Percentiles rank a stretch among this genome's conserved stretches.
These are phyloP conservation scores for Vigna trinervia DNA, from an alignment of 306 rosid genomes.

Conservation along the genomic window DNA sequence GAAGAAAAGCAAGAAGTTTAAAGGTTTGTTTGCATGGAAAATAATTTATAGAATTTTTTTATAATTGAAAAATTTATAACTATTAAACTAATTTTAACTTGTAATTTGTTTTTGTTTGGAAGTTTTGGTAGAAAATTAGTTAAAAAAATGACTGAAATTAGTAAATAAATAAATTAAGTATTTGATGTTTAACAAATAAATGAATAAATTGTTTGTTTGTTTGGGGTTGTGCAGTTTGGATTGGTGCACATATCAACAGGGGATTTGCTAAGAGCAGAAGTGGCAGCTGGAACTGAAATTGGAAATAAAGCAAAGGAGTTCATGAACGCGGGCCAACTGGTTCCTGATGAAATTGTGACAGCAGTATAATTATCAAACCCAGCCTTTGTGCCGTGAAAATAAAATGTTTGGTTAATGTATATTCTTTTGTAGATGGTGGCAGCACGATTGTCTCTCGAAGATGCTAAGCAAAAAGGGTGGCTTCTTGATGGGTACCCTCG, in stretches of 20 bases:
- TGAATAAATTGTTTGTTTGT: too few species aligned
- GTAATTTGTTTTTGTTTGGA: too few species aligned
- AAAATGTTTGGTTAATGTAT: conserved; percentile 3
- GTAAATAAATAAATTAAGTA: too few species aligned
- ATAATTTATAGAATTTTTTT: too few species aligned
- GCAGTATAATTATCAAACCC: conserved; percentile 54
- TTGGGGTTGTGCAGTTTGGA: conserved; percentile 66
- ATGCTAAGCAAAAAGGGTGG: conserved; percentile 85
- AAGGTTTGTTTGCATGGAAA: too few species aligned
- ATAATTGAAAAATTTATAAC: too few species aligned
- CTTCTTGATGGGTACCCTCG: conserved; percentile 98
- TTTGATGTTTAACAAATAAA: too few species aligned
- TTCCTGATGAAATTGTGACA: conserved; percentile 95
- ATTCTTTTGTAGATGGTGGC: conserved; percentile 74
- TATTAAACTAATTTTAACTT: too few species aligned
- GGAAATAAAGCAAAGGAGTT: conserved; percentile 91
- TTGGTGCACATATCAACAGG: conserved; percentile 97
- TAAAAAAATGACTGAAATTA: too few species aligned
- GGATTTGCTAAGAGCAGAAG: conserved; percentile 87
- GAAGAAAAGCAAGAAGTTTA: too few species aligned
- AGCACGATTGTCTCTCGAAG: conserved; percentile 67
- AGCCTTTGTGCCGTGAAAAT: conserved; percentile 32
- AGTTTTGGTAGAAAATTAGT: too few species aligned
- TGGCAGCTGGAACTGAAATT: conserved; percentile 84
- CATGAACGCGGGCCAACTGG: conserved; percentile 86